Conservation (phyloP, 2,329 filamentous ascomycete genomes). For the Penicillium sp. region DNA sequence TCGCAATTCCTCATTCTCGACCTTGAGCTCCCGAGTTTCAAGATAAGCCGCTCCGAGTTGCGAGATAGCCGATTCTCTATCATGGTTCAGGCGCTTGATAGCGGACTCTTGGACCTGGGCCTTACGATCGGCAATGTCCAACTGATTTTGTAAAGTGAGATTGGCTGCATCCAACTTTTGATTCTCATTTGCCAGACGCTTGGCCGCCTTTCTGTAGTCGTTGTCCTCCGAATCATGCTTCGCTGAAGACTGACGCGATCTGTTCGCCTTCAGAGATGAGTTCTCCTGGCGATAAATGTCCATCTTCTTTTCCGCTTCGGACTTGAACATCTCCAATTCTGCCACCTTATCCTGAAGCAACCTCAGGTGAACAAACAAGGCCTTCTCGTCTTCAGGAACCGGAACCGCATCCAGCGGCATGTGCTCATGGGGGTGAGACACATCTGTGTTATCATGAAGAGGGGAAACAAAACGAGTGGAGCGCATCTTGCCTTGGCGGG, state of each 20-base stretch:
- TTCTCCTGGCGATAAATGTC: slow-evolving; percentile 55
- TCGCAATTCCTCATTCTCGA: slow-evolving; percentile 39
- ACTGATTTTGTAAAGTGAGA: slow-evolving; percentile 54
- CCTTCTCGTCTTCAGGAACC: slow-evolving; percentile 62
- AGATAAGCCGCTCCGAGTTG: slow-evolving; percentile 58
- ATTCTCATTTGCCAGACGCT: slow-evolving; percentile 37
- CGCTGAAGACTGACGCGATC: slow-evolving; percentile 36
- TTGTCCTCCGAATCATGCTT: slow-evolving; percentile 49
- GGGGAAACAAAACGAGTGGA: slow-evolving; percentile 55
- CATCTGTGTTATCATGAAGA: slow-evolving; percentile 36
- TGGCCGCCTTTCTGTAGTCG: slow-evolving; percentile 35
- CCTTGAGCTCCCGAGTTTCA: slow-evolving; percentile 48
- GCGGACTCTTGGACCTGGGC: slow-evolving; percentile 54
- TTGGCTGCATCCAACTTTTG: slow-evolving; percentile 53
- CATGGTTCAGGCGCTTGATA: slow-evolving; percentile 54
- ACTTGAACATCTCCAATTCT: slow-evolving; percentile 56
- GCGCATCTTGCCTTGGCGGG: slow-evolving; percentile 50
- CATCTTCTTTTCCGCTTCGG: slow-evolving; percentile 49
- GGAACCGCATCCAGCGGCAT: slow-evolving; percentile 54
- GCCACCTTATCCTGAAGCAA: slow-evolving; percentile 58
- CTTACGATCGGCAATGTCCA: slow-evolving; percentile 58
- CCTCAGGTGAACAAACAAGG: slow-evolving; percentile 60
- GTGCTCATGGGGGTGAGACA: slow-evolving; percentile 40
- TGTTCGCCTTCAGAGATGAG: slow-evolving; percentile 50
- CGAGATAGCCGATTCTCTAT: slow-evolving; percentile 58